Evolutionary conservation across 495 filamentous ascomycete genomes (phyloP), one percentile per base, ranked within the genome.

Genomic region (Penicillium egyptiacum): DNA sequence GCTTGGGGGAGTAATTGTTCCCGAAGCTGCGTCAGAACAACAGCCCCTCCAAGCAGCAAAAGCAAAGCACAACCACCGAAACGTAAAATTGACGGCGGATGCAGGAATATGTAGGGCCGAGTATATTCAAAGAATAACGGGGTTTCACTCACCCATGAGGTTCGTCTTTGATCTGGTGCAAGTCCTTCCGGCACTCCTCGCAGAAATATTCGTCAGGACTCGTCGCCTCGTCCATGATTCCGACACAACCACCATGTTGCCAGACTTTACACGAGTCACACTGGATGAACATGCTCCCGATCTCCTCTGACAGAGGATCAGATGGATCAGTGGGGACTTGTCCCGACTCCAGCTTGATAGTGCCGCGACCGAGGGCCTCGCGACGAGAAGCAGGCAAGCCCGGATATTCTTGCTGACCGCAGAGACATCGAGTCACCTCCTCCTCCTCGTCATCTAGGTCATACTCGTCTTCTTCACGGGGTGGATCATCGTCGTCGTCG

Each of bases 211-310:
- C 90, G 44, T 98, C 93, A 31, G 92, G 95, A 67, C 88, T 93
- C 69, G 86, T 86, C 52, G 88, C 86, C 70, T 93, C 91, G 59
- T 96, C 91, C 81, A 91, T 92, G 61, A 99, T 96, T 37, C 94
- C 94, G 49, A 99, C 95, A 74, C 94, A 99, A 55, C 91, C 92
- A 67, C 94, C 95, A 65, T 99, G 94, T 67, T 99, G 94, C 94
- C 94, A 99, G 53, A 97, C 94, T 70, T 96, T 95, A 75, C 94
- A 99, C 47, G 84, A 78, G 72, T 99, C 94, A 83, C 94, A 99
- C 77, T 98, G 94, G 58, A 99, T 92, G 70, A 96, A 99, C 71
- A 98, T 87, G 16, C 93, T 92, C 37, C 94, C 93, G 47, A 89
- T 79, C 45, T 96, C 93, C 64, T 98, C 92, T 26, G 86, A 82